Percentiles rank a stretch among this genome's conserved stretches.
Evolutionary conservation across 257 asterid genomes (phyloP).

Genomic region (Pogostemon cablin): DNA sequence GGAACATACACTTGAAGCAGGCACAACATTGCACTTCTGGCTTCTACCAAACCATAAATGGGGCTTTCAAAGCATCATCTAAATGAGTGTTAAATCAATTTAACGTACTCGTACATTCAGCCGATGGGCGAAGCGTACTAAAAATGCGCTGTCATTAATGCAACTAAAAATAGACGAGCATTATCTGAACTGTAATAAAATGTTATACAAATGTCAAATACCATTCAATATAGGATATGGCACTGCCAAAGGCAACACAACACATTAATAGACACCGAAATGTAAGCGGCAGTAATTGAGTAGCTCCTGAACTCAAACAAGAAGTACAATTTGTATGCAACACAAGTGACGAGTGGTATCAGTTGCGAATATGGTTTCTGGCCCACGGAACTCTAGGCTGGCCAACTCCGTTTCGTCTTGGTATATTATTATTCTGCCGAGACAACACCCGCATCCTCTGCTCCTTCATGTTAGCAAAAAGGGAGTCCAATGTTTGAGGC

Average conservation of each 20-base stretch:
- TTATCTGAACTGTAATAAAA: neutral
- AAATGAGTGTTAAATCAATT: too few relatives aligned
- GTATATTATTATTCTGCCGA: constrained; percentile 40
- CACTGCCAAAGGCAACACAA: neutral
- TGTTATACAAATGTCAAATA: constrained; percentile 22
- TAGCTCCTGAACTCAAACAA: constrained; percentile 4
- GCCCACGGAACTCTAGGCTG: constrained; percentile 70
- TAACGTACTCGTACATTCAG: too few relatives aligned
- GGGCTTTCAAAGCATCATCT: too few relatives aligned
- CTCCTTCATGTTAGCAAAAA: constrained; percentile 88
- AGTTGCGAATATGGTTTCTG: constrained; percentile 56
- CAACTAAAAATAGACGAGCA: neutral
- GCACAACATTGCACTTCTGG: too few relatives aligned
- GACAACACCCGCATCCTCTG: constrained; percentile 64
- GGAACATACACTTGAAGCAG: too few relatives aligned
- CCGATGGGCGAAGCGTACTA: too few relatives aligned
- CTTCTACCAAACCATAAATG: too few relatives aligned
- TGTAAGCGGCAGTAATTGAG: constrained; percentile 10
- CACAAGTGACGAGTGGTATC: constrained; percentile 21
- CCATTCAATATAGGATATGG: neutral
- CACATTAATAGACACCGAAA: constrained; percentile 15
- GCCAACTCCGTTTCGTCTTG: constrained; percentile 58
- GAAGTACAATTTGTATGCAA: constrained; percentile 13
- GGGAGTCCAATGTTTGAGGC: constrained; percentile 83
- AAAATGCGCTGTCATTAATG: too few relatives aligned